phyloP scores from a whole-genome alignment of 1,284 basidiomycete species.

The Trichosporon asahii region DNA sequence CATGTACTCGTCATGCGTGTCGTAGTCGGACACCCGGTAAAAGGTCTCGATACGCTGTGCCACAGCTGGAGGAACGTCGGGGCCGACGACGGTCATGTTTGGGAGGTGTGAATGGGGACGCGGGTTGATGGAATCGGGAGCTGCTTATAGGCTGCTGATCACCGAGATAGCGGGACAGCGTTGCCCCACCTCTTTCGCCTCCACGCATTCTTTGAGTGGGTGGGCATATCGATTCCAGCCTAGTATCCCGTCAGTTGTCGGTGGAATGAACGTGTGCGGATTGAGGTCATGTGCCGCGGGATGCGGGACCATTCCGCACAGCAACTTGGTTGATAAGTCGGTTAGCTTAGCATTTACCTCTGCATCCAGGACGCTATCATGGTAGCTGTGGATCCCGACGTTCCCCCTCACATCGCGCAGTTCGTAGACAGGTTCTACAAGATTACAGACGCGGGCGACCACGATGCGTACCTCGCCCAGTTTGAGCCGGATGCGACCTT shows the following conservation, averaged over 20 bases:
- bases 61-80: background rate
- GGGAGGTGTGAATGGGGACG: background rate
- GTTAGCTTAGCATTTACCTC: background rate
- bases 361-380: background rate
- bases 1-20: constrained; percentile 1
- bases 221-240: background rate
- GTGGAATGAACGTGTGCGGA: background rate
- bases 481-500: constrained; percentile 9
- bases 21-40: background rate
- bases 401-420: background rate
- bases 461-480: background rate
- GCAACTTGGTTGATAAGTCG: background rate
- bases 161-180: background rate
- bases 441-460: constrained; percentile 5
- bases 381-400: background rate
- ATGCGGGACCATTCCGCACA: constrained; percentile 1
- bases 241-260: background rate
- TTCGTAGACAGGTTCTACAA: constrained; percentile 12
- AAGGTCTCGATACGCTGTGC: background rate
- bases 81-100: background rate
- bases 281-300: background rate
- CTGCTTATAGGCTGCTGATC: background rate
- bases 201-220: background rate
- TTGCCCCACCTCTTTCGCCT: background rate
- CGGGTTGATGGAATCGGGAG: background rate